Evolutionary conservation across 306 rosid species (phyloP), one percentile per base, ranked within the genome.

Genomic region (Chamaecrista fasciculata): DNA sequence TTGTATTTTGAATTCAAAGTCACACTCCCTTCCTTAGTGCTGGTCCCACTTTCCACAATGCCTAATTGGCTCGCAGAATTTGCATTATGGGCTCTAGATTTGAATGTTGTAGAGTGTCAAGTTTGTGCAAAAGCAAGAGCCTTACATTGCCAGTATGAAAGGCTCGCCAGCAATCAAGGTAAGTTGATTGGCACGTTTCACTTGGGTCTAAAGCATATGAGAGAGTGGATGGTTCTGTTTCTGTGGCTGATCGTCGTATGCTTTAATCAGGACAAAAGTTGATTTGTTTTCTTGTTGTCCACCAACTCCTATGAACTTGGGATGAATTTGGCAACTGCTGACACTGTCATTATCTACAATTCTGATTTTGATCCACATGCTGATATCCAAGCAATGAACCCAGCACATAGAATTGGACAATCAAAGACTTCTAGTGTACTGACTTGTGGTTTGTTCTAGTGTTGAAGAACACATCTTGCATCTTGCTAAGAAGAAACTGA

Each of bases 281-380:
- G 97, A 67, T 95, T 95, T 78, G 96, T 95, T 80, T 95, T 95
- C 85, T 78, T 95, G 84, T 80, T 95, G 82, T 95, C 99, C 71
- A 95, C 99, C 19, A 95, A 96, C 65, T 91, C 99, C 11, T 95
- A 97, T 75, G 99, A 97, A 69, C 97, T 95, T 69, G 99, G 99
- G 73, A 95, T 95, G 65, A 95, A 95, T 76, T 86, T 95, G 88
- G 99, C 97, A 73, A 91, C 96, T 33, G 99, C 99, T 39, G 99
- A 95, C 86, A 95, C 99, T 26, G 99, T 95, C 76, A 91, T 95
- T 75, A 95, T 95, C 65, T 95, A 95, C 78, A 97, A 95, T 83
- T 95, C 99, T 68, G 99, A 95, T 84, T 95, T 95, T 79, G 91
- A 95, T 52, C 99, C 99, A 8, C 99, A 95, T 86, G 99, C 99